Conservation (phyloP, 805 yeast genomes). For the Lipomyces sp. region DNA sequence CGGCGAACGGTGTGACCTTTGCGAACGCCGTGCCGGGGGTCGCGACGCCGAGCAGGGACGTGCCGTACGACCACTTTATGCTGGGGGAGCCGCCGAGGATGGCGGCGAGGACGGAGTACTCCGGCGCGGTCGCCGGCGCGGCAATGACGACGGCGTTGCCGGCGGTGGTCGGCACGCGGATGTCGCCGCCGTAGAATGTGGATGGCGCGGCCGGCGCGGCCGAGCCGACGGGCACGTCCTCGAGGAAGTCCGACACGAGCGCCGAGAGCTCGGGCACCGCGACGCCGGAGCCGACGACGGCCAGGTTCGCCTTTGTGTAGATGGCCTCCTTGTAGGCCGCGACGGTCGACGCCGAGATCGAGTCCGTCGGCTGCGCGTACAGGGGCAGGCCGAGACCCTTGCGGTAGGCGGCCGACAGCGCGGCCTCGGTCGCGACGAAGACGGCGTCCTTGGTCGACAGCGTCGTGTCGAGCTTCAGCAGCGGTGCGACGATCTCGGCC, state of each 20-base stretch:
- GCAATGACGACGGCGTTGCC: conserved; percentile 73
- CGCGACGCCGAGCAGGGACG: conserved; percentile 49
- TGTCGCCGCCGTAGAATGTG: conserved; percentile 58
- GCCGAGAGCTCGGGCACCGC: conserved; percentile 62
- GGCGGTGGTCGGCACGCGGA: conserved; percentile 57
- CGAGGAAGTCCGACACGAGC: conserved; percentile 58
- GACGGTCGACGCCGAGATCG: conserved; percentile 62
- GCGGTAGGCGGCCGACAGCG: conserved; percentile 80
- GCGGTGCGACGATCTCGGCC: conserved; percentile 76
- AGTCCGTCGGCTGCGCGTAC: conserved; percentile 61
- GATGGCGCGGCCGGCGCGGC: conserved; percentile 44
- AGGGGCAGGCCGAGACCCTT: conserved; percentile 83
- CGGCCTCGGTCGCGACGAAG: conserved; percentile 67
- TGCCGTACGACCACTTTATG: conserved; percentile 54
- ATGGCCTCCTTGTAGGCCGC: conserved; percentile 61
- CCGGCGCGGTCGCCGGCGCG: conserved; percentile 53
- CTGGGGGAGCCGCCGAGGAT: conserved; percentile 50
- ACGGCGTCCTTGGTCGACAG: conserved; percentile 51
- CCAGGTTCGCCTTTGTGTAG: conserved; percentile 68
- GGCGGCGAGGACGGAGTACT: conserved; percentile 68
- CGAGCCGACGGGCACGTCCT: conserved; percentile 56
- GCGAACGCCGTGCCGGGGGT: conserved; percentile 46
- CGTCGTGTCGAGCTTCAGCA: conserved; percentile 61
- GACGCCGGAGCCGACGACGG: conserved; percentile 71
- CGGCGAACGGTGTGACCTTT: conserved; percentile 61